Evolutionary conservation across 2,329 filamentous ascomycete genomes (phyloP), one percentile per base, ranked within the genome.

Genomic region (Cordyceps militaris): DNA sequence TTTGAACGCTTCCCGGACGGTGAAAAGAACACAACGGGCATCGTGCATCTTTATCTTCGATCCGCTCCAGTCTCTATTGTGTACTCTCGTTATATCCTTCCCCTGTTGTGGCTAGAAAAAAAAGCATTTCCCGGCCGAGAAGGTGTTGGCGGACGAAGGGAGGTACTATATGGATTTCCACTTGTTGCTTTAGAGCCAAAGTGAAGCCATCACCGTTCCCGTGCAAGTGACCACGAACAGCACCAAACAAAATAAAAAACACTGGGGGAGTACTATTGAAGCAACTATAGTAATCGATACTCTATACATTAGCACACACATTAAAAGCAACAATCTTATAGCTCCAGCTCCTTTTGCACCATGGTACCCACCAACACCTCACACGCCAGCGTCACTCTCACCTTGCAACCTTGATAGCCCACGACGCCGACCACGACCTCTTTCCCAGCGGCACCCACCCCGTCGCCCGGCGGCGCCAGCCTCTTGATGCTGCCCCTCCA

Each of bases 351-450:
- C 50, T 62, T 61, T 19, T 67, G 63, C 40, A 79, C 67, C 32
- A 74, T 68, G 0, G 83, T 85, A 1, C 84, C 84, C 3, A 85
- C 89, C 64, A 97, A 87, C 44, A 91, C 86, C 71, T 97, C 93
- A 63, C 92, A 97, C 69, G 89, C 88, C 50, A 92, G 83, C 60
- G 85, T 89, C 24, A 78, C 78, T 34, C 94, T 80, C 3, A 78
- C 73, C 58, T 87, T 81, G 19, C 81, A 79, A 0, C 75, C 68
- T 4, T 73, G 73, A 1, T 70, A 78, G 21, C 91, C 67, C 0
- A 80, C 73, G 1, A 85, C 80, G 0, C 65, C 21, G 72, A 80
- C 61, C 87, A 86, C 79, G 24, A 77, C 65, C 7, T 75, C 74
- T 28, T 86, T 81, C 0, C 79, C 80, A 5, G 76, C 78, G n/a